Evolutionary conservation across 306 rosid genomes (phyloP), one percentile per base, ranked within the genome.

Genomic region (Quercus berberidifolia): DNA sequence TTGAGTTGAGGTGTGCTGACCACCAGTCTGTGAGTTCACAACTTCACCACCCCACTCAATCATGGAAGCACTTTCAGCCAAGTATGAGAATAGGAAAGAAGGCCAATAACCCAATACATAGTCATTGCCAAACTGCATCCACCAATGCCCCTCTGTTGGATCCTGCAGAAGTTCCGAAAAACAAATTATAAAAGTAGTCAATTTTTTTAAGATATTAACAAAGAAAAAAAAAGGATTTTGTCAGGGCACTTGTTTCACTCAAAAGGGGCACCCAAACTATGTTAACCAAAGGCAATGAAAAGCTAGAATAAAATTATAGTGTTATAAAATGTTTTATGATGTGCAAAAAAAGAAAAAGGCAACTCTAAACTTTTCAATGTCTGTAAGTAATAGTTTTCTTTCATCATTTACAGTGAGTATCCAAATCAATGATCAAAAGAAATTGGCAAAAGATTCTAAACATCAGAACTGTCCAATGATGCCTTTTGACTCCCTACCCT

Each of bases 21-120:
- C 98, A 28, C 87, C 97, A 15, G 88, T 80, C 82, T 91, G 78
- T 20, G 98, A 91, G 46, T 96, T 96, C 3, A 96, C 99, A 57
- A 96, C 98, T 81, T 96, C 99, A 12, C 99, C 99, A 72, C 99
- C 99, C 99, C 99, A 96, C 71, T 96, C 99, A 19, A 96, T 90
- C 98, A 93, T 96, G 70, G 97, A 89, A 28, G 98, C 99, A 82
- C 99, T 96, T 12, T 93, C 99, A 0, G 96, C 97, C 81, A 96
- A 82, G 82, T 96, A 93, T 14, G 99, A 93, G 92, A 96, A 96
- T 19, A 96, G 79, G 86, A 89, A 96, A 0, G 99, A 88, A 5
- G 99, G 99, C 99, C 99, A 96, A 62, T 96, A 96, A 0, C 99
- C 99, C 84, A 93, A 76, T 23, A 96, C 99, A 46, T 82, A 84